Base-by-base conservation (phyloP, 2,329 filamentous ascomycete species). In the Fusarium nanum region DNA sequence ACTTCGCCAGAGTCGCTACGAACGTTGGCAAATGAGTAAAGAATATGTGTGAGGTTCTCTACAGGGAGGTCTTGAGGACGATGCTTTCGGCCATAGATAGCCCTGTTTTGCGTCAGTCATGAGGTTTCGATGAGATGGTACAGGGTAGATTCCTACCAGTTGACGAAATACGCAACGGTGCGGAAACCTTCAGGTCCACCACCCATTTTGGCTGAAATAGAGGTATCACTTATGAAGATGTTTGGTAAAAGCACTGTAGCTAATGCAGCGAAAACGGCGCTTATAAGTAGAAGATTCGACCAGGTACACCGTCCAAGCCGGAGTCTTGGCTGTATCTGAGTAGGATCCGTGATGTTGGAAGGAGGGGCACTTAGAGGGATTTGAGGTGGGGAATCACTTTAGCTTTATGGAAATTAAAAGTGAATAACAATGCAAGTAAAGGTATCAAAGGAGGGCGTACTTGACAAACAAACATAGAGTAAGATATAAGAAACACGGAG, bases 1-100 rank as follows among this genome's bases (percentile, higher is more conserved):
- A 97, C 93, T 80, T 97, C 93, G 52, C 95, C 95, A 32, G 87
- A 89, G 5, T 95, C 92, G 5, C 90, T 85, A 6, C 88, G 87
- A 62, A 97, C 88, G 78, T 98, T 97, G 76, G 93, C 95, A 81
- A 98, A 98, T 18, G 94, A 85, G 72, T 98, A 98, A 18, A 98
- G 88, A 7, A 98, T 82, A 76, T 98, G 95, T 0, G 94, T 98
- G 44, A 98, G 87, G 59, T 93, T 91, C 57, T 94, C 88, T 6
- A 86, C 89, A 1, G 93, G 92, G 8, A 98, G 86, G 77, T 97
- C 89, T 76, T 97, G 92, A 0, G 94, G 94, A n/a, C 90, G 87
- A 78, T 96, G 92, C 75, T 95, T 91, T 58, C 94, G 89, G 41
- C 85, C 93, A 79, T 98, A 98, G 73, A 97, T 95, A 69, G 92